Evolutionary conservation across 2,329 filamentous ascomycete species (phyloP), one percentile per base, ranked within the genome.

Genomic region (Daldinia eschscholtzii): DNA sequence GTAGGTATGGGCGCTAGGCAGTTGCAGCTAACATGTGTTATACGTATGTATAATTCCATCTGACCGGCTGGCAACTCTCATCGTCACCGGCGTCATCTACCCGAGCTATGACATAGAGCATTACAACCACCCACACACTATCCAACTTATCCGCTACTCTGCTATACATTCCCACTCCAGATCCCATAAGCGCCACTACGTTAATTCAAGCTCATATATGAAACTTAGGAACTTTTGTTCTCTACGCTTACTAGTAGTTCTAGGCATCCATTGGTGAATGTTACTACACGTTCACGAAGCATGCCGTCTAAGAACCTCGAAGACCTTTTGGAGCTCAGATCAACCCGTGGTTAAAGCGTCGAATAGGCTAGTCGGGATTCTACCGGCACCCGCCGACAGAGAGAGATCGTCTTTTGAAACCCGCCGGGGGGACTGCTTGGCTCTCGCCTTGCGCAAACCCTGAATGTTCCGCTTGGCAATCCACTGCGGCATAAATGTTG

Each of bases 361-460:
- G 30, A 64, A 64, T 57, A 58, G 52, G 65, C 44, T 65, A 65
- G 57, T 64, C 70, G 70, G 71, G 64, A 73, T 55, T 62, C 62
- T 68, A 44, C 72, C 68, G 71, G 72, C 57, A 64, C 72, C 73
- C 73, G 53, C 70, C 56, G 61, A 65, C 64, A 66, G 65, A 64
- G 58, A 72, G 64, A 74, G 70, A 71, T 73, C 72, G 60, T 70
- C 68, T 71, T 72, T 67, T 74, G 72, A 74, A 73, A 74, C 72
- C 48, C 56, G 37, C 63, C 59, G 71, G 66, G 68, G 68, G 59
- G 64, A 18, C 64, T 64, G 57, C 71, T 70, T 61, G 62, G 55
- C 35, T 64, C 70, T 67, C 67, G 55, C 66, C 64, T 59, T 62
- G 58, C 46, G 44, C 48, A 37, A 39, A 46, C 62, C 65, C 46